Conservation (phyloP, 371 early-diverging fungal species). For the Mucor saturninus region DNA sequence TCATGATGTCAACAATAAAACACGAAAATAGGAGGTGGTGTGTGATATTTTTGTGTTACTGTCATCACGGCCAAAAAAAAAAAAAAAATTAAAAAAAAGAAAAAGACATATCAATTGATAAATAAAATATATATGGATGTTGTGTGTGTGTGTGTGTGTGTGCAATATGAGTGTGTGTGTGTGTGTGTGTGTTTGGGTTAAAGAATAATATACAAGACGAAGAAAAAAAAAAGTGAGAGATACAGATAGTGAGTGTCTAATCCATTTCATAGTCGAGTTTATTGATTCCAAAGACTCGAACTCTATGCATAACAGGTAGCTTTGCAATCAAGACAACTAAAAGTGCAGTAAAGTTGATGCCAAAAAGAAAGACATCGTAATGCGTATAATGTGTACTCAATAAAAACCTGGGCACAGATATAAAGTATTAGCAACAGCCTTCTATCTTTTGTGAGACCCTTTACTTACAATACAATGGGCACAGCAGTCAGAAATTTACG, state of each 20-base stretch:
- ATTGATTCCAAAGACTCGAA: conserved; percentile 96
- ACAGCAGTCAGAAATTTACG: conserved; percentile 94
- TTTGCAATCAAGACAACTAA: conserved; percentile 89
- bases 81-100: too few relatives aligned
- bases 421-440: background rate
- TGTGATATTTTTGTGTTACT: too few relatives aligned
- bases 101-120: background rate
- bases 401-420: conserved; percentile 74
- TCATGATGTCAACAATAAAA: conserved; percentile 2
- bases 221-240: background rate
- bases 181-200: background rate
- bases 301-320: conserved; percentile 93
- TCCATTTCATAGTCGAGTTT: conserved; percentile 57
- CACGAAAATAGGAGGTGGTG: background rate
- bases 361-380: conserved; percentile 88
- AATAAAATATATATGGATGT: background rate
- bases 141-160: background rate
- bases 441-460: background rate
- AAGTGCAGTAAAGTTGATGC: conserved; percentile 83
- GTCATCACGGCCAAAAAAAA: too few relatives aligned
- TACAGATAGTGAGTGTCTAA: conserved; percentile 2
- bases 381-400: conserved; percentile 94
- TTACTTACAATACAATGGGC: conserved; percentile 89
- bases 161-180: background rate
- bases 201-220: background rate